These are phyloP conservation scores for Aspergillus fructus DNA, from an alignment of 2,329 filamentous ascomycete species.

Conservation along the genomic window DNA sequence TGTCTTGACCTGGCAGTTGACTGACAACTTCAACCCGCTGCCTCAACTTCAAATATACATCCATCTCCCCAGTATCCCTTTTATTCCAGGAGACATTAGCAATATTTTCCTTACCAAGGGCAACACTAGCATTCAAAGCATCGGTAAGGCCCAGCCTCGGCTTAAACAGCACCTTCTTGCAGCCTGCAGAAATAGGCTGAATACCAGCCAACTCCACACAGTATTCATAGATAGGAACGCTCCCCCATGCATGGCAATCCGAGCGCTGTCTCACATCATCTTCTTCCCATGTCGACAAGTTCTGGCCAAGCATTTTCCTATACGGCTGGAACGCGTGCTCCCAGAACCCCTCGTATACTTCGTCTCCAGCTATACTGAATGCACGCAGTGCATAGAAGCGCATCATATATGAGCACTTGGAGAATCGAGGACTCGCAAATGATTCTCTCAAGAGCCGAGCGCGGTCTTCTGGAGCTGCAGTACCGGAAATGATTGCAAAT, in stretches of 20 bases:
- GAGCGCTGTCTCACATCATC: slow-evolving; percentile 44
- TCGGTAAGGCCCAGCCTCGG: slow-evolving; percentile 19
- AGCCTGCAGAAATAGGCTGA: slow-evolving; percentile 16
- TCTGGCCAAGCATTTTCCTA: slow-evolving; percentile 38
- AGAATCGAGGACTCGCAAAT: slow-evolving; percentile 28
- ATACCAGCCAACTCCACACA: slow-evolving; percentile 37
- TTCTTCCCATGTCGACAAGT: slow-evolving; percentile 45
- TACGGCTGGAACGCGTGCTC: slow-evolving; percentile 35
- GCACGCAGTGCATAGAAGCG: slow-evolving; percentile 43
- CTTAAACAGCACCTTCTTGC: slow-evolving; percentile 18
- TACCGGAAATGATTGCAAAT: slow-evolving; percentile 30
- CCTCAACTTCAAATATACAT: slow-evolving; percentile 18
- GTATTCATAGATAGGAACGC: slow-evolving; percentile 45
- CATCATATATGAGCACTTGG: slow-evolving; percentile 42
- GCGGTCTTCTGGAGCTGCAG: slow-evolving; percentile 11
- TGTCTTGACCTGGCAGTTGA: slow-evolving; percentile 15
- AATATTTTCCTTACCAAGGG: slow-evolving; percentile 23
- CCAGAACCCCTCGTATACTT: slow-evolving; percentile 37
- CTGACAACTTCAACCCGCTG: slow-evolving; percentile 19
- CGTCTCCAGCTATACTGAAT: slow-evolving; percentile 32
- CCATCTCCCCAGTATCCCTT: background rate
- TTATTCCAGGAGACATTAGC: slow-evolving; percentile 21
- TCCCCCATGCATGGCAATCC: slow-evolving; percentile 48
- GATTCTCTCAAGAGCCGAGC: slow-evolving; percentile 27
- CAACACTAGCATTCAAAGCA: slow-evolving; percentile 19